Percentiles rank a stretch among this genome's conserved stretches.
phyloP scores from a whole-genome alignment of 2,329 filamentous ascomycete species.

The Macrophomina phaseolina region DNA sequence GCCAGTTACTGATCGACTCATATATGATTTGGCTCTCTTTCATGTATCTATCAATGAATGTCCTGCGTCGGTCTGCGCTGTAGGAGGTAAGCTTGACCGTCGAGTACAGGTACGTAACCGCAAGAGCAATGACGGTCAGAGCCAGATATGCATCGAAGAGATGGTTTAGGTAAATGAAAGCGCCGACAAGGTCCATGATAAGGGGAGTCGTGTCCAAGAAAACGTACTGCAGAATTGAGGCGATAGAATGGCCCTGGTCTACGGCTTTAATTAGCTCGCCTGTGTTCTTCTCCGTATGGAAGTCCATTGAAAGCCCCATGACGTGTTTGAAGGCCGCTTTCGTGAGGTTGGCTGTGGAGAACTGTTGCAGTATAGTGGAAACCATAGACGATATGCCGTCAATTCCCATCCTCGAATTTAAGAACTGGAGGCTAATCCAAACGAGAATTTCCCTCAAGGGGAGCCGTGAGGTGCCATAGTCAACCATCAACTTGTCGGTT shows the following conservation, averaged over 20 bases:
- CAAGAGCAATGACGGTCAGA: slow-evolving; percentile 46
- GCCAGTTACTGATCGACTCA: slow-evolving; percentile 66
- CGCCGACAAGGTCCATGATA: slow-evolving; percentile 66
- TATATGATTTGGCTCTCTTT: slow-evolving; percentile 61
- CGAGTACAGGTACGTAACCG: slow-evolving; percentile 58
- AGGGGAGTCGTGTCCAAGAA: slow-evolving; percentile 67
- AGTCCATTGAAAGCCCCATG: slow-evolving; percentile 72
- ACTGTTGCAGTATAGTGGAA: slow-evolving; percentile 62
- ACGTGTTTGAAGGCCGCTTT: slow-evolving; percentile 70
- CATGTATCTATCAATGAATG: slow-evolving; percentile 52
- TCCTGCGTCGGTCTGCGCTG: slow-evolving; percentile 48
- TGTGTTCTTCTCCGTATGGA: slow-evolving; percentile 69
- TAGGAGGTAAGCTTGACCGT: slow-evolving; percentile 52
- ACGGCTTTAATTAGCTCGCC: slow-evolving; percentile 69
- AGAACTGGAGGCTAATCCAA: slow-evolving; percentile 49
- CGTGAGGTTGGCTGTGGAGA: slow-evolving; percentile 63
- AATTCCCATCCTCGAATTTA: slow-evolving; percentile 60
- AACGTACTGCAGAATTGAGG: slow-evolving; percentile 64
- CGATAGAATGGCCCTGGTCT: slow-evolving; percentile 65
- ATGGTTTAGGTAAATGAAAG: slow-evolving; percentile 64
- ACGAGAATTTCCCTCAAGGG: slow-evolving; percentile 61
- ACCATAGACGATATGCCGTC: slow-evolving; percentile 57
- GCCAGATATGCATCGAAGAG: slow-evolving; percentile 65
- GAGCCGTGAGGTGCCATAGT: slow-evolving; percentile 51
- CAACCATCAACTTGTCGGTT: slow-evolving; percentile 68